Percentiles rank a stretch among this genome's conserved stretches.
These are phyloP conservation scores for Lasiosphaeris hirsuta DNA, from an alignment of 495 filamentous ascomycete species.

Conservation along the genomic window DNA sequence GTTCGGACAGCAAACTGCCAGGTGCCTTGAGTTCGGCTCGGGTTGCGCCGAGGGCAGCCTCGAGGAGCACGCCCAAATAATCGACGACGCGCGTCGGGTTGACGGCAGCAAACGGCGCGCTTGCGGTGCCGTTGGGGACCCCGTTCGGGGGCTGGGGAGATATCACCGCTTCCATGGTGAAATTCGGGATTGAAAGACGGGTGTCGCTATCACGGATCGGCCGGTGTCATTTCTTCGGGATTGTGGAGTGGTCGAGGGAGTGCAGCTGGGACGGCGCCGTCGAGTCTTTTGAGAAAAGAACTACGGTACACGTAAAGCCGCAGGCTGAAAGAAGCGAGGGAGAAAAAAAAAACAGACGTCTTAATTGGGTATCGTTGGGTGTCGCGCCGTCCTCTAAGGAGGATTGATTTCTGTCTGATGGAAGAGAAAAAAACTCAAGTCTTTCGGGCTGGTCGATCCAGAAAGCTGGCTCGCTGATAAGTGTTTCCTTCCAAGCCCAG, in stretches of 20 bases:
- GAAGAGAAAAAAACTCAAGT: not conserved
- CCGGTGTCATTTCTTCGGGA: constrained; percentile 16
- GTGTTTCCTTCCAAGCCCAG: too few relatives aligned
- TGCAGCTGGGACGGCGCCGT: not conserved
- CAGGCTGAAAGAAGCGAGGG: not conserved
- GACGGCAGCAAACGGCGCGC: constrained; percentile 43
- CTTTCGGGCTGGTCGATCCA: too few relatives aligned
- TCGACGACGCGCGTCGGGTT: constrained; percentile 62
- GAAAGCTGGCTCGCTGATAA: too few relatives aligned
- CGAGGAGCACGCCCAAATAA: constrained; percentile 73
- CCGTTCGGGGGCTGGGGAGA: constrained; percentile 40
- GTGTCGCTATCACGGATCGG: constrained; percentile 12
- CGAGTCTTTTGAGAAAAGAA: constrained; percentile 1
- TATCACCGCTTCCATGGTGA: constrained; percentile 47
- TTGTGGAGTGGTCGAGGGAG: not conserved
- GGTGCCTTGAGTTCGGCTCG: constrained; percentile 71
- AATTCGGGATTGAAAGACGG: not conserved
- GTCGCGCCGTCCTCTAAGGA: constrained; percentile 1
- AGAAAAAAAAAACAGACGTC: not conserved
- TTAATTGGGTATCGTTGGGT: not conserved
- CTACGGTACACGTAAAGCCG: not conserved
- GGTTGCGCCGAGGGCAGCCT: constrained; percentile 80
- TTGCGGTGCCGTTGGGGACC: constrained; percentile 40
- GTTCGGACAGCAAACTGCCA: constrained; percentile 77
- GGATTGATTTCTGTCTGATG: not conserved